Conservation (phyloP, 352 stramenopile species). For the Globisporangium abappressorium region DNA sequence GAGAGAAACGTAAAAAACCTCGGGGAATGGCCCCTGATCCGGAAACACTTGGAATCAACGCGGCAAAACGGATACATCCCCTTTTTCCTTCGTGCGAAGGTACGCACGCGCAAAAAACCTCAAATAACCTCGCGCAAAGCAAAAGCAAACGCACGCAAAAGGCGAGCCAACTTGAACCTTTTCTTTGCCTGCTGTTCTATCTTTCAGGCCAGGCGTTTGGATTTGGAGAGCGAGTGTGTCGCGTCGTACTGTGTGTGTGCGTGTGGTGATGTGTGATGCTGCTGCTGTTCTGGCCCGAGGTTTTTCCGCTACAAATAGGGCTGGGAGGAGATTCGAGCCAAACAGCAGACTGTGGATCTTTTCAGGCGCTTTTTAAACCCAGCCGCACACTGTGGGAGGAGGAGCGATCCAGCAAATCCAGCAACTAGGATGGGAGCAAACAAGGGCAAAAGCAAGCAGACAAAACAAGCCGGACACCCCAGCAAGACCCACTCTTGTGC, state of each 20-base stretch:
- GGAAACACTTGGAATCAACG: slow-evolving; percentile 7
- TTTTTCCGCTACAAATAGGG: slow-evolving; percentile 1
- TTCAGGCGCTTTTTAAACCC: background rate
- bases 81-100: background rate
- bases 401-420: background rate
- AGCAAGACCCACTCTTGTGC: background rate
- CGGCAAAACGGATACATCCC: slow-evolving; percentile 14
- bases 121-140: background rate
- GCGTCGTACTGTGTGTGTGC: background rate
- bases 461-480: background rate
- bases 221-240: background rate
- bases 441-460: background rate
- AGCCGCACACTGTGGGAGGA: background rate
- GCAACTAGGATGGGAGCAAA: background rate
- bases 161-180: slow-evolving; percentile 8
- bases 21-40: slow-evolving; percentile 9
- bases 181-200: background rate
- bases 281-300: background rate
- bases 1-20: slow-evolving; percentile 18
- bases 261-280: background rate
- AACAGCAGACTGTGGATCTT: background rate
- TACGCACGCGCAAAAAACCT: slow-evolving; percentile 3
- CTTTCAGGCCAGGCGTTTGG: background rate
- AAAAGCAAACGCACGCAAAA: background rate
- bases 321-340: slow-evolving; percentile 5